Percentiles rank a stretch among this genome's conserved stretches.
Evolutionary conservation across 2,329 filamentous ascomycete genomes (phyloP).

Genomic region (Fusarium aywerte): DNA sequence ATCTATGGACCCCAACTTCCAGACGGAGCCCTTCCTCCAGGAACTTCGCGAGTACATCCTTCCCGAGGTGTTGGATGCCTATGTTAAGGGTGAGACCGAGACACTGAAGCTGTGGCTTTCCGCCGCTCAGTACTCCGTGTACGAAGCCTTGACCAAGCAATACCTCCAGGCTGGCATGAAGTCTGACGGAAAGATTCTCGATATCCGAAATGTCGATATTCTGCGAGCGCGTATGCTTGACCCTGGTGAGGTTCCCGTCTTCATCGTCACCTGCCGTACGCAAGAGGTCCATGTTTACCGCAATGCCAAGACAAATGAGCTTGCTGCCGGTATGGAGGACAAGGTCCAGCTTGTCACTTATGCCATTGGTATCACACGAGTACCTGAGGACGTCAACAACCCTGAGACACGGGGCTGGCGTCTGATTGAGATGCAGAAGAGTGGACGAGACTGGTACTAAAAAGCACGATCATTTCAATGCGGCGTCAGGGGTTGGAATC

Average conservation of each 20-base stretch:
- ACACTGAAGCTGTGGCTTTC: slow-evolving; percentile 95
- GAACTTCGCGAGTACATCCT: slow-evolving; percentile 98
- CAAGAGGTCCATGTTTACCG: slow-evolving; percentile 98
- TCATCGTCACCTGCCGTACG: slow-evolving; percentile 95
- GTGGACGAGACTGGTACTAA: slow-evolving; percentile 84
- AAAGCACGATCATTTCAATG: slow-evolving; percentile 27
- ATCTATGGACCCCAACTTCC: slow-evolving; percentile 93
- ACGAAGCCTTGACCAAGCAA: slow-evolving; percentile 95
- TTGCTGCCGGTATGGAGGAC: slow-evolving; percentile 98
- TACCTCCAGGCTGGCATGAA: slow-evolving; percentile 94
- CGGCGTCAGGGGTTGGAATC: slow-evolving; percentile 40
- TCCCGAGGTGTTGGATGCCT: slow-evolving; percentile 95
- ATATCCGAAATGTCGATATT: slow-evolving; percentile 94
- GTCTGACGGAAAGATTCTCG: slow-evolving; percentile 92
- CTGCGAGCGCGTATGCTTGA: slow-evolving; percentile 82
- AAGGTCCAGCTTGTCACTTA: slow-evolving; percentile 98
- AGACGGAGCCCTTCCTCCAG: slow-evolving; percentile 92
- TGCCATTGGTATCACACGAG: slow-evolving; percentile 92
- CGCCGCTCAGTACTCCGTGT: slow-evolving; percentile 95
- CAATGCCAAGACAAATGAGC: slow-evolving; percentile 87
- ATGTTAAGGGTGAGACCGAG: slow-evolving; percentile 94
- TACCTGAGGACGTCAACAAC: slow-evolving; percentile 96
- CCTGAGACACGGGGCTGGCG: slow-evolving; percentile 97
- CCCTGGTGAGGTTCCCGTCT: slow-evolving; percentile 89
- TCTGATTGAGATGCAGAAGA: slow-evolving; percentile 98